Conservation (phyloP, 257 asterid species). For the Echites panduratus region DNA sequence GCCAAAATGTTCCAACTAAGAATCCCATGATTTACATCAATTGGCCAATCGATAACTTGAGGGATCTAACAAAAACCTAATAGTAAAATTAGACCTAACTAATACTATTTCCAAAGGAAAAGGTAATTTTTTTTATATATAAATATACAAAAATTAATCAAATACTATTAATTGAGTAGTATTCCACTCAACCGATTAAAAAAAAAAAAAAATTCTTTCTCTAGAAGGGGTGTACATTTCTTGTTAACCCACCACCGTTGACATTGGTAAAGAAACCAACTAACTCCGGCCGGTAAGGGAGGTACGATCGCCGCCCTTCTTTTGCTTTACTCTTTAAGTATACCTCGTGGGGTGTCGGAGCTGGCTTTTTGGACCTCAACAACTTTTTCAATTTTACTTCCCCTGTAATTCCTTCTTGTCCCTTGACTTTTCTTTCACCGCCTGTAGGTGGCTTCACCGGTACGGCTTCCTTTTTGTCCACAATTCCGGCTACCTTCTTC, state of each 20-base stretch:
- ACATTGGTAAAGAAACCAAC: conserved; percentile 86
- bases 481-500: conserved; percentile 17
- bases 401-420: not conserved
- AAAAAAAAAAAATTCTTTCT: not conserved
- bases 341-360: conserved; percentile 61
- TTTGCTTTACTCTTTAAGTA: conserved; percentile 66
- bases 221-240: conserved; percentile 77
- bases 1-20: not conserved
- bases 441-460: conserved; percentile 15
- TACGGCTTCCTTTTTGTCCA: not conserved
- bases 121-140: not conserved
- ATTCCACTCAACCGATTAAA: not conserved
- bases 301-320: conserved; percentile 60
- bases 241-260: conserved; percentile 70
- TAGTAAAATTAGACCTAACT: not conserved
- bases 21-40: not conserved
- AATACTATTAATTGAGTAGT: not conserved
- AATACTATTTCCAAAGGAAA: not conserved
- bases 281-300: conserved; percentile 88
- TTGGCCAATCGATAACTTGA: not conserved
- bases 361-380: conserved; percentile 30
- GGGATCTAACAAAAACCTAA: not conserved
- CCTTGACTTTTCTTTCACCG: conserved; percentile 18
- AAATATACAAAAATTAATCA: conserved; percentile 4
- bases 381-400: conserved; percentile 30